phyloP scores from a whole-genome alignment of 768 basidiomycete genomes.

The Kwoniella pini region DNA sequence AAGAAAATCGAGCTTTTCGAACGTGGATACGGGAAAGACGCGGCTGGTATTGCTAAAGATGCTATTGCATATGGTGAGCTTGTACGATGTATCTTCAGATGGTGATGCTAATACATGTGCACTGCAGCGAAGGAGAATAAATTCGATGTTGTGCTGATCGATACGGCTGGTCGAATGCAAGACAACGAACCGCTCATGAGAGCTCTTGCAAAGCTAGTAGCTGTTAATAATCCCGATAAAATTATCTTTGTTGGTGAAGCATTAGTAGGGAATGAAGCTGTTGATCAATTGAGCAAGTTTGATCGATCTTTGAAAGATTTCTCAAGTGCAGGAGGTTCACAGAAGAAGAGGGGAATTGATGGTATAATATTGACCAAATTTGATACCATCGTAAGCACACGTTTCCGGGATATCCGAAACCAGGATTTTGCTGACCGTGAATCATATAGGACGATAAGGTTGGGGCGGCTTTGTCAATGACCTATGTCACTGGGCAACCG shows the following conservation, averaged over 20 bases:
- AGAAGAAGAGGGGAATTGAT: slow-evolving; percentile 76
- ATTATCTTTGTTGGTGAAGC: slow-evolving; percentile 98
- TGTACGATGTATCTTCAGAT: neutral
- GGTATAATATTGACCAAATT: slow-evolving; percentile 99
- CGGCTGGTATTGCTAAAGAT: slow-evolving; percentile 96
- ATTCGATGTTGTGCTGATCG: slow-evolving; percentile 96
- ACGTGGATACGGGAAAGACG: slow-evolving; percentile 96
- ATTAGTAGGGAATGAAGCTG: slow-evolving; percentile 96
- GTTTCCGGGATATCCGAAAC: neutral
- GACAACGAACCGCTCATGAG: slow-evolving; percentile 99
- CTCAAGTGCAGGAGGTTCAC: slow-evolving; percentile 62
- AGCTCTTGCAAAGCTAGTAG: slow-evolving; percentile 95
- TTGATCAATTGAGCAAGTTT: slow-evolving; percentile 96
- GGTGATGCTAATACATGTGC: neutral
- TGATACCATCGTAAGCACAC: slow-evolving; percentile 81
- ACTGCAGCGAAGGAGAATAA: slow-evolving; percentile 74
- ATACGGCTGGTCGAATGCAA: slow-evolving; percentile 98
- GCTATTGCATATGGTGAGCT: slow-evolving; percentile 83
- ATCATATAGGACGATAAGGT: slow-evolving; percentile 65
- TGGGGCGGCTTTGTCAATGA: slow-evolving; percentile 97
- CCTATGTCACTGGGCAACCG: slow-evolving; percentile 97
- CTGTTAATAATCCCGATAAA: slow-evolving; percentile 93
- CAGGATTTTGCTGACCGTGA: neutral
- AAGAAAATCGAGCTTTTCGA: slow-evolving; percentile 86
- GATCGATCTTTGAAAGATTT: slow-evolving; percentile 92